Conservation (phyloP, 345 rosid genomes). For the Salix suchowensis region DNA sequence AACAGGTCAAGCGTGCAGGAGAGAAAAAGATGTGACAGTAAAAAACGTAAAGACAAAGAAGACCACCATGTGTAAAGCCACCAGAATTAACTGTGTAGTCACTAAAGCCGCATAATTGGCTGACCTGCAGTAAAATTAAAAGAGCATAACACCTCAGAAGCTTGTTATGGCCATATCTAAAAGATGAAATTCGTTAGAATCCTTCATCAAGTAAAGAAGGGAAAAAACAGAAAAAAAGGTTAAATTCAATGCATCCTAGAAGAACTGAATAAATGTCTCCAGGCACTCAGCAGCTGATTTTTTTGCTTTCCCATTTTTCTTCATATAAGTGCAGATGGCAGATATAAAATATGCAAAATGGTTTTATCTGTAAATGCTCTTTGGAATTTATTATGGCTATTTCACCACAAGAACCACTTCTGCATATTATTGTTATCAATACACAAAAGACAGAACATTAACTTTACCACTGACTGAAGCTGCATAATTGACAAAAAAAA, state of each 20-base stretch:
- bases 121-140: constrained; percentile 38
- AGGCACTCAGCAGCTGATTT: background rate
- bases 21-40: constrained; percentile 10
- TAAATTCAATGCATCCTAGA: background rate
- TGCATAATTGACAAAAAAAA: background rate
- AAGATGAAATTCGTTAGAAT: background rate
- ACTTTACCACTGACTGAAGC: background rate
- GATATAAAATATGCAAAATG: background rate
- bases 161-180: background rate
- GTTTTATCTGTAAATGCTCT: background rate
- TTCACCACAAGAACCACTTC: background rate
- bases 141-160: background rate
- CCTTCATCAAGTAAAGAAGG: background rate
- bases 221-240: background rate
- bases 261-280: background rate
- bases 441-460: background rate
- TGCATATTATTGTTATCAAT: background rate
- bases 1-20: background rate
- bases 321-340: background rate
- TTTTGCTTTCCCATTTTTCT: background rate
- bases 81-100: constrained; percentile 68
- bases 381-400: background rate
- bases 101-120: constrained; percentile 83
- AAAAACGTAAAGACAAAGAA: constrained; percentile 12
- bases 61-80: constrained; percentile 89